Base-by-base conservation (phyloP, 2,329 filamentous ascomycete species). In the Aspergillus novoparasiticus region DNA sequence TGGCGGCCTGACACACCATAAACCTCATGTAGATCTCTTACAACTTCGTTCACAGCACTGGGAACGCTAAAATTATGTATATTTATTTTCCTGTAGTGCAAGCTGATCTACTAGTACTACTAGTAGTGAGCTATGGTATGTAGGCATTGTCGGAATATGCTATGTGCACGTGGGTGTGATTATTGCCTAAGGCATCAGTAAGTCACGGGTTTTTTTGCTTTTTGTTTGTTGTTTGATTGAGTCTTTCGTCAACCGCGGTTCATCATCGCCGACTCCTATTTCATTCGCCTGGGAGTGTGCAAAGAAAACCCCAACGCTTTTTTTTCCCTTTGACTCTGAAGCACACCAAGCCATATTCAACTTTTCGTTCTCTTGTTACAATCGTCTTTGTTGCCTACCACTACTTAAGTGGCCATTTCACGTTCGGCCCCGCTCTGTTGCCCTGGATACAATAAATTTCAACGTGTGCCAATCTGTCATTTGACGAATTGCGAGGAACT, bases 381-480 rank as follows among this genome's bases (percentile, higher is more conserved):
- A 23, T 45, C 10, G 12, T 10, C 46, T 28, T 51, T 28, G 28
- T n/a, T 53, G 26, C 39, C 36, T 60, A n/a, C 28, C 9, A 53
- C 19, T 21, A 39, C 58, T 53, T 23, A 21, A 19, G 16, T 50
- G 26, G 23, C 23, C 41, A 39, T 26, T 11, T 57, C 39, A 41
- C 23, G 32, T 58, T 43, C 57, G 53, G 68, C 66, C 67, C 72
- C 69, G 64, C 68, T 57, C 60, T 72, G 77, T 79, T 79, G 76
- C 76, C 76, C 69, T 73, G 76, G 74, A 75, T 78, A 79, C 77
- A 67, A 67, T 57, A 41, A 61, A 58, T 63, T 50, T 39, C 61
- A 60, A 68, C 65, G 48, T 32, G 43, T 46, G 50, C 62, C 54
- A 16, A 51, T 58, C 36, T 57, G 62, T 56, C 54, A 66, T 64